Conservation (phyloP, 2,329 filamentous ascomycete genomes). For the Alternaria brassicae region DNA sequence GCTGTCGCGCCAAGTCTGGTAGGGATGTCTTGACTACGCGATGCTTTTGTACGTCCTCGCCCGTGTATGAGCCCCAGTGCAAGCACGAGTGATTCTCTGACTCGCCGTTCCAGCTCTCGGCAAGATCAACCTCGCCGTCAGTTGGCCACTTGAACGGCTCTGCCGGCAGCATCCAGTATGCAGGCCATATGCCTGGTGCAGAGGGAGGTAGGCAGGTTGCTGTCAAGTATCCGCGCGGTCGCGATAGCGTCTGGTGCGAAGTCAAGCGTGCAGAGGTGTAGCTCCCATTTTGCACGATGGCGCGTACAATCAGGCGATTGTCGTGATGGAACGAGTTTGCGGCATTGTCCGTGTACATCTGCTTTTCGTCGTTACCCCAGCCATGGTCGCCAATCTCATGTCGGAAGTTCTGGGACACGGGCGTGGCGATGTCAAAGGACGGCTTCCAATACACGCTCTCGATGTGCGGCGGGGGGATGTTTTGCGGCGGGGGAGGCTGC, state of each 20-base stretch:
- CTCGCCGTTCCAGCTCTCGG: slow-evolving; percentile 68
- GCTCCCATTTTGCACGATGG: slow-evolving; percentile 53
- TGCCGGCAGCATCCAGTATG: slow-evolving; percentile 66
- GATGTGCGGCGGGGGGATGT: slow-evolving; percentile 29
- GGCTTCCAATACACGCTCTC: slow-evolving; percentile 61
- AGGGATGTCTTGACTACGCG: slow-evolving; percentile 62
- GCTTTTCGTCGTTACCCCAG: slow-evolving; percentile 68
- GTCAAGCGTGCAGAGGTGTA: slow-evolving; percentile 65
- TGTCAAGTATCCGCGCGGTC: slow-evolving; percentile 61
- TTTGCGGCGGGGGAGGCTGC: slow-evolving; percentile 41
- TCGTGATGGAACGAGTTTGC: slow-evolving; percentile 64
- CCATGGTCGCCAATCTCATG: slow-evolving; percentile 65
- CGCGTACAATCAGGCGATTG: slow-evolving; percentile 61
- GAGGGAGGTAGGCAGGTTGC: slow-evolving; percentile 62
- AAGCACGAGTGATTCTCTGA: slow-evolving; percentile 63
- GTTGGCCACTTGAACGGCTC: slow-evolving; percentile 66
- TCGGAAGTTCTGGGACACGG: slow-evolving; percentile 61
- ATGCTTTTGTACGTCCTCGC: slow-evolving; percentile 64
- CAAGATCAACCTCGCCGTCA: slow-evolving; percentile 67
- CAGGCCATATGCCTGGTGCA: slow-evolving; percentile 66
- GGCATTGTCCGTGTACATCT: slow-evolving; percentile 62
- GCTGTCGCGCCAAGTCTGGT: slow-evolving; percentile 55
- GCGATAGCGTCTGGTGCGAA: slow-evolving; percentile 59
- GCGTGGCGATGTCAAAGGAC: slow-evolving; percentile 56
- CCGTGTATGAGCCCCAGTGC: slow-evolving; percentile 65